Conservation (phyloP, 2,329 filamentous ascomycete genomes). For the Cryphonectria naterciae region DNA sequence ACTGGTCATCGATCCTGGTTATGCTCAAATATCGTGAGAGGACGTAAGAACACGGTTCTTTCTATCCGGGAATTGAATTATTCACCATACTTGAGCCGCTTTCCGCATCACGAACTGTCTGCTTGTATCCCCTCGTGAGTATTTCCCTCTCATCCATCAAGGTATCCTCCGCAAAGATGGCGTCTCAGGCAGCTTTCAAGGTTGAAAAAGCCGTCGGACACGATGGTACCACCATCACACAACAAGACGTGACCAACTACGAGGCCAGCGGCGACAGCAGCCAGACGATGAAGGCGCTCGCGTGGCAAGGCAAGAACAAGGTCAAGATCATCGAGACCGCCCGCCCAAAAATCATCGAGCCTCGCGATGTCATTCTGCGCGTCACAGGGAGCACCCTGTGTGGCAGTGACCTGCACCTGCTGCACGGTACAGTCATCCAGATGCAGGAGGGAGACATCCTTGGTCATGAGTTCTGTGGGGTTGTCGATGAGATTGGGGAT, state of each 20-base stretch:
- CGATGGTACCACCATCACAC: constrained; percentile 63
- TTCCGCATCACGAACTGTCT: no score
- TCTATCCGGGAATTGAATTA: no score
- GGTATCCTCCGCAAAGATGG: constrained; percentile 43
- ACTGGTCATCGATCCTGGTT: background rate
- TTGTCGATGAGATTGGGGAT: constrained; percentile 60
- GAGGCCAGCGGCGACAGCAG: constrained; percentile 47
- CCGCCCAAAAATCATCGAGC: constrained; percentile 73
- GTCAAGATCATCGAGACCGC: constrained; percentile 72
- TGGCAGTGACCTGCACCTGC: constrained; percentile 62
- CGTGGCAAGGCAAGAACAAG: constrained; percentile 81
- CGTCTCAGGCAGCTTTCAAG: constrained; percentile 68
- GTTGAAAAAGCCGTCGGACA: constrained; percentile 73
- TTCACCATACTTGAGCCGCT: no score
- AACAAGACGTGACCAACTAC: constrained; percentile 72
- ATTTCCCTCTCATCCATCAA: no score
- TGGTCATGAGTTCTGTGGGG: constrained; percentile 64
- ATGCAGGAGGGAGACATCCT: constrained; percentile 69
- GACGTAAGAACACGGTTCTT: no score
- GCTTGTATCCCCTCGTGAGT: no score
- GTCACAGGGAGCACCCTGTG: constrained; percentile 68
- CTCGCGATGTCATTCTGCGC: constrained; percentile 77
- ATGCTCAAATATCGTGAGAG: no score
- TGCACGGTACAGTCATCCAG: constrained; percentile 61
- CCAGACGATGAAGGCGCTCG: constrained; percentile 77